A percentile compares a stretch with the other conserved stretches of the same genome.
Evolutionary conservation across 2,329 filamentous ascomycete genomes (phyloP).

Genomic region (Xenoacremonium recifei): DNA sequence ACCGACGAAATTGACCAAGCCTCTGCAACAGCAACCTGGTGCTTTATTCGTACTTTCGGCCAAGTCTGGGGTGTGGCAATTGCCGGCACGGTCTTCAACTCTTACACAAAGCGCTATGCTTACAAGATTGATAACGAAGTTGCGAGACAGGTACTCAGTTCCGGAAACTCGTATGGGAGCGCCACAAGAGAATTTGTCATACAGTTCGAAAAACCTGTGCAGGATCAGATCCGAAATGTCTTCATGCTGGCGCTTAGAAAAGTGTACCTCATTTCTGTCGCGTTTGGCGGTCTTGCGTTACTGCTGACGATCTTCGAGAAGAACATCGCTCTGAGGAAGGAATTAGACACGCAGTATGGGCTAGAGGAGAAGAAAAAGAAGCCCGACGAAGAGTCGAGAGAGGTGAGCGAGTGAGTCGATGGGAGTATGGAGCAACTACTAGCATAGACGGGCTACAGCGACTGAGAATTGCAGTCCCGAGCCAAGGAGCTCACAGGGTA

Average conservation of each 20-base stretch:
- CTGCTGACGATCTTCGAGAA: constrained; percentile 25
- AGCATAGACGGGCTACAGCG: too few relatives aligned
- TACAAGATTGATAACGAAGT: constrained; percentile 17
- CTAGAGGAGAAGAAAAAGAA: constrained; percentile 14
- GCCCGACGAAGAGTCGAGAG: background rate
- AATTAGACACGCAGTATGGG: constrained; percentile 28
- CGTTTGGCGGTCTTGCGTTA: constrained; percentile 18
- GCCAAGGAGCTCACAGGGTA: too few relatives aligned
- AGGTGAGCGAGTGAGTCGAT: background rate
- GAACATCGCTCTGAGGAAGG: constrained; percentile 23
- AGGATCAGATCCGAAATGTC: constrained; percentile 22
- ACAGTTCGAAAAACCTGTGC: constrained; percentile 15
- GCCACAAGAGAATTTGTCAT: constrained; percentile 24
- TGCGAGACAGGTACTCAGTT: constrained; percentile 14
- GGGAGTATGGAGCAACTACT: too few relatives aligned
- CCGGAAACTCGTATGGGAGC: constrained; percentile 27
- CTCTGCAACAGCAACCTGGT: constrained; percentile 35
- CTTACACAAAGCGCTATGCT: constrained; percentile 19
- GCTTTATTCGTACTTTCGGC: constrained; percentile 45
- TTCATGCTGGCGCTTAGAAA: constrained; percentile 21
- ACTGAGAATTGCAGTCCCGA: too few relatives aligned
- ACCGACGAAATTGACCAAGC: constrained; percentile 34
- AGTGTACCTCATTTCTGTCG: constrained; percentile 22
- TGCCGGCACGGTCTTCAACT: constrained; percentile 40
- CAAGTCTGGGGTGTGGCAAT: constrained; percentile 45